These are phyloP conservation scores for Tuber aestivum DNA, from an alignment of 495 filamentous ascomycete species.

Conservation along the genomic window DNA sequence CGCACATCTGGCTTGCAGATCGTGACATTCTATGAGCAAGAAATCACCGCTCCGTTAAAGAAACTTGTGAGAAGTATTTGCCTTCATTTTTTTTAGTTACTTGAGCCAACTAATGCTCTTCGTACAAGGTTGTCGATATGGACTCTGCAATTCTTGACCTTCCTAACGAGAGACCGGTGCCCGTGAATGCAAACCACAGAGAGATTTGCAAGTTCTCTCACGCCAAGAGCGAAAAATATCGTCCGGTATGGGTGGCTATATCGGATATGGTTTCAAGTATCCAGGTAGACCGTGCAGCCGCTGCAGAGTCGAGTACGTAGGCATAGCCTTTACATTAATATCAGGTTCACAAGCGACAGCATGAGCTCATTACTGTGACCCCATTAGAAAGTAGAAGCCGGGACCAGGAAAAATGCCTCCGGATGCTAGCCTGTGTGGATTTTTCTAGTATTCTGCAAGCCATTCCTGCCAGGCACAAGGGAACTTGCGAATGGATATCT, in stretches of 20 bases:
- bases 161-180: constrained; percentile 14
- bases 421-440: not conserved
- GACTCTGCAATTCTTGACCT: constrained; percentile 12
- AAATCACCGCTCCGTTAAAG: not conserved
- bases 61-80: not conserved
- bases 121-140: constrained; percentile 16
- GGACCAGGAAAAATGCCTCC: not conserved
- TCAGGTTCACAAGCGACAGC: not conserved
- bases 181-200: constrained; percentile 9
- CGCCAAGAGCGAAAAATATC: constrained; percentile 8
- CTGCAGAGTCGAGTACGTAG: not conserved
- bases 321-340: not conserved
- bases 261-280: constrained; percentile 2
- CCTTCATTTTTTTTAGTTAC: not conserved
- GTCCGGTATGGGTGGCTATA: constrained; percentile 10
- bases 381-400: not conserved
- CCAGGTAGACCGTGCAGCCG: not conserved
- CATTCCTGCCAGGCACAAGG: not conserved
- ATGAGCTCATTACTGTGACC: not conserved
- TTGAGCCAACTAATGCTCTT: constrained; percentile 8
- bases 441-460: not conserved
- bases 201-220: constrained; percentile 10
- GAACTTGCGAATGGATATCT: constrained; percentile 20
- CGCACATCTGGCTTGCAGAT: constrained; percentile 7
- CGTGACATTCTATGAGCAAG: constrained; percentile 18